Conservation (phyloP, 1,139 yeast genomes). For the Scheffersomyces cryptocercus region DNA sequence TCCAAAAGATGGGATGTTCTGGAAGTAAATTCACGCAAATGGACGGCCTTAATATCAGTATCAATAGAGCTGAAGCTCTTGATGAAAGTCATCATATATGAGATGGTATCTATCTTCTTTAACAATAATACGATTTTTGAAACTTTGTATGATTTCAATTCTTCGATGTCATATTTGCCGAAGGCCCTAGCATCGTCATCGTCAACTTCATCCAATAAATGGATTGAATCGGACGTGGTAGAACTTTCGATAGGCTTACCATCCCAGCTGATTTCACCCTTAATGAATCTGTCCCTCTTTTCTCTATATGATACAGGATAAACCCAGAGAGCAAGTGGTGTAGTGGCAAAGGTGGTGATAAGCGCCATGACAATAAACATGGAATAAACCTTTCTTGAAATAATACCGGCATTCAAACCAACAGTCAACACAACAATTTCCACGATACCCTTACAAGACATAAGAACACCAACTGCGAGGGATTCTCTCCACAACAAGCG, state of each 20-base stretch:
- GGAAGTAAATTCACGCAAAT: constrained; percentile 59
- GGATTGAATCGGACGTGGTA: constrained; percentile 1
- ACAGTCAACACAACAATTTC: constrained; percentile 76
- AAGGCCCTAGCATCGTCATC: constrained; percentile 7
- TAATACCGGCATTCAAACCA: constrained; percentile 70
- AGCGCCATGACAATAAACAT: constrained; percentile 85
- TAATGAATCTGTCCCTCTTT: constrained; percentile 41
- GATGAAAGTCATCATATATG: constrained; percentile 34
- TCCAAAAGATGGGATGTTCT: constrained; percentile 69
- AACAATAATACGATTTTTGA: constrained; percentile 29
- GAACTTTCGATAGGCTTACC: constrained; percentile 16
- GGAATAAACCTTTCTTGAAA: constrained; percentile 63
- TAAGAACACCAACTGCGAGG: constrained; percentile 72
- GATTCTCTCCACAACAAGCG: constrained; percentile 73
- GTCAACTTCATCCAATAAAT: constrained; percentile 2
- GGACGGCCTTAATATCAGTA: constrained; percentile 52
- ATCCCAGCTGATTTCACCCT: constrained; percentile 45
- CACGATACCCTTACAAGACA: constrained; percentile 87
- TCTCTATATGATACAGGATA: constrained; percentile 66
- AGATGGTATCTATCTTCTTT: constrained; percentile 32
- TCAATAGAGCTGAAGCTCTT: constrained; percentile 25
- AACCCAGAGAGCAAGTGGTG: constrained; percentile 62
- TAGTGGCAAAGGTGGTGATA: constrained; percentile 70
- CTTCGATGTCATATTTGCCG: constrained; percentile 12
- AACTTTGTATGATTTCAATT: constrained; percentile 19